Evolutionary conservation across 495 filamentous ascomycete genomes (phyloP).

Genomic region (Penicillium steckii): DNA sequence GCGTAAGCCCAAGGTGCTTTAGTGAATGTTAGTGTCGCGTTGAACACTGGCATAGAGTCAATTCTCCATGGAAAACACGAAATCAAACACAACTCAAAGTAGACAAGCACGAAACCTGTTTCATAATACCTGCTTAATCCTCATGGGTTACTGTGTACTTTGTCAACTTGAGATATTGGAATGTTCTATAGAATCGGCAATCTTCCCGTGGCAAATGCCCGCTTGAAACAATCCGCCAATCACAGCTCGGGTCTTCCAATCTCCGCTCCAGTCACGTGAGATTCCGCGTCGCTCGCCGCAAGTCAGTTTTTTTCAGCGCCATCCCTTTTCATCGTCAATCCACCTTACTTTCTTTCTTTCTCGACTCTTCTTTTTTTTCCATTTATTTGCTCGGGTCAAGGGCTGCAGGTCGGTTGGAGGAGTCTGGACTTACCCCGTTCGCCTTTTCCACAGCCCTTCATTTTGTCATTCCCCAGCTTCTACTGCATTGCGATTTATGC

Average conservation of each 20-base stretch:
- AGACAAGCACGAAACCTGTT: too few species aligned
- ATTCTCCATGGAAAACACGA: too few species aligned
- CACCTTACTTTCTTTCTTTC: conserved; percentile 19
- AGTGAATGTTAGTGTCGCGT: too few species aligned
- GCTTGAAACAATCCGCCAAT: conserved; percentile 15
- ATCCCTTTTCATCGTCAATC: conserved; percentile 14
- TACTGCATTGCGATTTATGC: conserved; percentile 17
- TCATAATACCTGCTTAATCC: too few species aligned
- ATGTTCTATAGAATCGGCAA: too few species aligned
- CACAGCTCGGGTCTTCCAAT: background rate
- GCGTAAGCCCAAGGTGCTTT: too few species aligned
- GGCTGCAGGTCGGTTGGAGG: conserved; percentile 29
- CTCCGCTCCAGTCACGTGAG: conserved; percentile 19
- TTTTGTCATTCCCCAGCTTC: conserved; percentile 6
- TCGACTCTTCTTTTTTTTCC: conserved; percentile 18
- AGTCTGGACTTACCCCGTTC: background rate
- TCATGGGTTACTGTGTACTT: too few species aligned
- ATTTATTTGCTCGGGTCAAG: conserved; percentile 24
- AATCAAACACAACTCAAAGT: too few species aligned
- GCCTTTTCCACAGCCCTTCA: background rate
- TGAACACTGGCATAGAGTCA: too few species aligned
- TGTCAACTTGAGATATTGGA: too few species aligned
- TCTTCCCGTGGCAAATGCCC: background rate
- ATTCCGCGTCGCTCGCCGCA: conserved; percentile 1
- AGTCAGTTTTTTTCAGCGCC: conserved; percentile 24